Evolutionary conservation across 192 early-diverging fungal species (phyloP), one percentile per base, ranked within the genome.

Genomic region (Spinellus fusiger): DNA sequence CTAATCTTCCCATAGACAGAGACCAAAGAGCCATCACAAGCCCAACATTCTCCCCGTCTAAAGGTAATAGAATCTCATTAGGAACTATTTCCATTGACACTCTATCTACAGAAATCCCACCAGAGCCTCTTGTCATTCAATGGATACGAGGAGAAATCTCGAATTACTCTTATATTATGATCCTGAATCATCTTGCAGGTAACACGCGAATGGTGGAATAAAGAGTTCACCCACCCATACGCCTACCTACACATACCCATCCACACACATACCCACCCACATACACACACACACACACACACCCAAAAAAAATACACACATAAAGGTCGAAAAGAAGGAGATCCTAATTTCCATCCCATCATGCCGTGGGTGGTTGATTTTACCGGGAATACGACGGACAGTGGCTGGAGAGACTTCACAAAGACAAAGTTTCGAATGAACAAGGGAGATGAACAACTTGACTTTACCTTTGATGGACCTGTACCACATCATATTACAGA

Each of bases 91-190:
- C n/a, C n/a, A n/a, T n/a, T n/a, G n/a, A n/a, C n/a, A n/a, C n/a
- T 50, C 18, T 54, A 6, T 16, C 2, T 26, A 1, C 37, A 84
- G 78, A 59, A 28, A 73, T 83, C 27, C 64, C 64, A 50, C 65
- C 77, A 33, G 74, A 80, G 31, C 62, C 73, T 2, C 52, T 80
- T 0, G 80, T 79, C 3, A 73, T 78, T 54, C 73, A 77, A 29
- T 98, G 95, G 95, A 80, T 86, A 32, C 78, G 75, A 16, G 82
- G 90, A 18, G 85, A 93, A 56, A 85, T 98, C 33, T 90, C 89
- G 44, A 98, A 98, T 65, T 98, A 88, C 68, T 89, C 93, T 53
- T 98, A 98, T 67, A 58, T 98, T 52, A 94, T 96, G 90, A 80
- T 79, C 1, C 74, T 98, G 6, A 98, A 98, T 62, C 84, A 89